Conservation (phyloP, 2,329 filamentous ascomycete genomes). For the Ceratocystis variospora region DNA sequence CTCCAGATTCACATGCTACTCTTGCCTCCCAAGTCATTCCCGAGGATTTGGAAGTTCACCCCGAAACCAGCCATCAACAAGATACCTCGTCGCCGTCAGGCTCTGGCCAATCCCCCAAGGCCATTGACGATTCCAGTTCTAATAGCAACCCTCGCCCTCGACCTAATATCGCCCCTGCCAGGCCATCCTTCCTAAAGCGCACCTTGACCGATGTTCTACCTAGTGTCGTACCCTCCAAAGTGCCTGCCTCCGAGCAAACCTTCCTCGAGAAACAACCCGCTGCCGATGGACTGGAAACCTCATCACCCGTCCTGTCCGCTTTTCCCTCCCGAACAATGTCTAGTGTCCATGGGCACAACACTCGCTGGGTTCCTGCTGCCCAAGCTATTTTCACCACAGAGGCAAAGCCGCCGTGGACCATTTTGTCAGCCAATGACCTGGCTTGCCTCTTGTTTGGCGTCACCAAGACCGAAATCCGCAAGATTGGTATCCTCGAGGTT, state of each 20-base stretch:
- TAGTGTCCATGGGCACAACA: slow-evolving; percentile 72
- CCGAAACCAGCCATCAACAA: background rate
- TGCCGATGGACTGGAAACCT: background rate
- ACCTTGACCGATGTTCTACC: slow-evolving; percentile 16
- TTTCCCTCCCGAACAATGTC: slow-evolving; percentile 24
- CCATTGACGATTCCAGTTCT: background rate
- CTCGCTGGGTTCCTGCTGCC: slow-evolving; percentile 76
- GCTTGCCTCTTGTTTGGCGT: slow-evolving; percentile 73
- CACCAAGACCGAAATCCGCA: slow-evolving; percentile 46
- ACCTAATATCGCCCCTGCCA: background rate
- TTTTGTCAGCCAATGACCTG: slow-evolving; percentile 87
- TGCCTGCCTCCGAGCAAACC: slow-evolving; percentile 5
- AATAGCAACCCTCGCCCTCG: background rate
- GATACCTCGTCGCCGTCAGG: background rate
- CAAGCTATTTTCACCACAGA: slow-evolving; percentile 99
- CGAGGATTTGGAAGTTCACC: slow-evolving; percentile 8
- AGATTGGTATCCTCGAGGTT: slow-evolving; percentile 87
- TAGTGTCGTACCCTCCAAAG: slow-evolving; percentile 2
- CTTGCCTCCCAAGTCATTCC: slow-evolving; percentile 15
- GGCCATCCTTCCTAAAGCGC: slow-evolving; percentile 9
- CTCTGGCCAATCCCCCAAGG: background rate
- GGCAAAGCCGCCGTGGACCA: slow-evolving; percentile 79
- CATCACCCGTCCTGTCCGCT: slow-evolving; percentile 10
- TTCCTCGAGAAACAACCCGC: slow-evolving; percentile 2
- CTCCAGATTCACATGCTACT: slow-evolving; percentile 3